Base-by-base conservation (phyloP, 306 rosid genomes). In the Lathyrus tuberosus region DNA sequence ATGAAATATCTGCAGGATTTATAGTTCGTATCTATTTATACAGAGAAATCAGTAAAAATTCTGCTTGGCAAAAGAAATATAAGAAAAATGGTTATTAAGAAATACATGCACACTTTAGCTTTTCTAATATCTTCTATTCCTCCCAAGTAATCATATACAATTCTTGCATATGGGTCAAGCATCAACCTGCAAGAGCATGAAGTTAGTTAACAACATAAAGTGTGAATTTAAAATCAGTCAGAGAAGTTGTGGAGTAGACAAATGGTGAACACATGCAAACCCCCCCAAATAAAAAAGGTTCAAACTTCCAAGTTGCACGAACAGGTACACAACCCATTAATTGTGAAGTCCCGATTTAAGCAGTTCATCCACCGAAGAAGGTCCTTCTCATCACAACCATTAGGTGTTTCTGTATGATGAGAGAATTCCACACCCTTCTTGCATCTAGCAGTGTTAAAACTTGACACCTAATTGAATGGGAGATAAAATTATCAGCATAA, bases 301-400 rank as follows among this genome's bases (percentile, higher is more conserved):
- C 40, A 35, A 35, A 35, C 10, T 35, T 35, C 40, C 40, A 35
- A 72, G 62, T 48, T 28, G 77, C 51, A 75, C 35, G 69, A 67
- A 76, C 69, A 17, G 13, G 63, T 59, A 38, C 69, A 28, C 87
- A 75, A 90, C 92, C 97, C 92, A 31, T 88, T 90, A 78, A 90
- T 88, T 11, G 97, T 88, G 24, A 90, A 88, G 84, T 90, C 97
- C 53, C 86, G 84, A 40, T 74, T 83, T 78, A 88, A 65, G 72
- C 95, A 90, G 76, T 90, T 88, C 79, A 70, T 86, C 95, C 90
- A 88, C 33, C 90, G 89, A 65, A 83, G 67, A 65, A 61, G 76
- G 73, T 90, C 95, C 73, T 81, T 78, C 80, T 84, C 81, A 2
- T 83, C 87, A 75, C 76, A 83, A 42, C 41, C 80, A 43, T 24